phyloP scores from a whole-genome alignment of 257 asterid species.

The Solanum pinnatisectum region DNA sequence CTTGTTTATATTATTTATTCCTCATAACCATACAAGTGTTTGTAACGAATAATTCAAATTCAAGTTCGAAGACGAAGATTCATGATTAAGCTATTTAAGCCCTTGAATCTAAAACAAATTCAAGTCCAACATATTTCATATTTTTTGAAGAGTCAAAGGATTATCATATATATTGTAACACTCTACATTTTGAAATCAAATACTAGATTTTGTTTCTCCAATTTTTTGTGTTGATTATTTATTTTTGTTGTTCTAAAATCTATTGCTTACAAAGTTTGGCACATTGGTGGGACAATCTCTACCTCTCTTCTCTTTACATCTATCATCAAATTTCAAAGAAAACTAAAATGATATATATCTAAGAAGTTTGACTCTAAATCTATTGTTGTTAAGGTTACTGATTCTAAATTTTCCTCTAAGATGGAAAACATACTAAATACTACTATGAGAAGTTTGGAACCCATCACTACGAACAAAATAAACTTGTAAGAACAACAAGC shows the following conservation, averaged over 20 bases:
- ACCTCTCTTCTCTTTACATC: no score
- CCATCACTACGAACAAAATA: no score
- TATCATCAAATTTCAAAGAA: no score
- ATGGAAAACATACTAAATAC: neutral
- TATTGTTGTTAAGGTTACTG: neutral
- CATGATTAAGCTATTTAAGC: no score
- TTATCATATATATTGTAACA: no score
- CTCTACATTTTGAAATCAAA: neutral
- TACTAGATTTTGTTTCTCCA: neutral
- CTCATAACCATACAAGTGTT: neutral
- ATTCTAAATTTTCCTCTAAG: neutral
- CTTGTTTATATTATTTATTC: neutral
- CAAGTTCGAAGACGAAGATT: neutral
- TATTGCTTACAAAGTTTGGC: neutral
- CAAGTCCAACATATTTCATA: neutral
- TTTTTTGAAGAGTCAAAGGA: neutral
- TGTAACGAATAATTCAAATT: neutral
- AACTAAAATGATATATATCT: neutral
- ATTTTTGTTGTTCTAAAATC: no score
- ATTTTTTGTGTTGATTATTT: no score
- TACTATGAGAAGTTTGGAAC: neutral
- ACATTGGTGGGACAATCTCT: no score
- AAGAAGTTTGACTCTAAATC: neutral
- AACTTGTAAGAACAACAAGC: neutral
- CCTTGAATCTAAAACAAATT: no score